These are phyloP conservation scores for Sugiyamaella sp. DNA, from an alignment of 1,139 yeast species.

Conservation along the genomic window DNA sequence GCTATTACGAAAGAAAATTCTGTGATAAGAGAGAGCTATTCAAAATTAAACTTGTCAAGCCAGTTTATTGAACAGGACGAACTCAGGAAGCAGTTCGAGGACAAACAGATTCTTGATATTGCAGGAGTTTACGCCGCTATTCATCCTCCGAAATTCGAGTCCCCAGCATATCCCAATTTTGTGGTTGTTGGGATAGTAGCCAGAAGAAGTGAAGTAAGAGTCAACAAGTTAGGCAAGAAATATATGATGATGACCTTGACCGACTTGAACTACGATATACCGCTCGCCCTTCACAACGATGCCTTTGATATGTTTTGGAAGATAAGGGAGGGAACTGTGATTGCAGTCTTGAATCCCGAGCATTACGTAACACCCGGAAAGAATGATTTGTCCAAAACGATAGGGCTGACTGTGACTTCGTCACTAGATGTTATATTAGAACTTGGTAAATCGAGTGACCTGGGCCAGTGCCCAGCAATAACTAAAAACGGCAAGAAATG, in stretches of 20 bases:
- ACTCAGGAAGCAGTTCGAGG: slow-evolving; percentile 27
- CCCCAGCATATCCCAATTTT: slow-evolving; percentile 77
- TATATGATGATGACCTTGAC: slow-evolving; percentile 68
- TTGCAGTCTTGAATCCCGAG: slow-evolving; percentile 76
- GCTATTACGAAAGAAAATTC: background rate
- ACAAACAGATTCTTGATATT: slow-evolving; percentile 28
- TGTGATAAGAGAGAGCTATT: slow-evolving; percentile 24
- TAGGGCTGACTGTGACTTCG: slow-evolving; percentile 61
- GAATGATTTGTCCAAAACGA: slow-evolving; percentile 46
- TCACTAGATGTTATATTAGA: slow-evolving; percentile 60
- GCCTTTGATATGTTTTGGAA: slow-evolving; percentile 76
- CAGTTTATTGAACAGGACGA: slow-evolving; percentile 23
- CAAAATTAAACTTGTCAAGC: slow-evolving; percentile 25
- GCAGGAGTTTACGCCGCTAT: slow-evolving; percentile 50
- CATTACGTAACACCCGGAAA: slow-evolving; percentile 47
- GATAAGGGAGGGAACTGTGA: slow-evolving; percentile 68
- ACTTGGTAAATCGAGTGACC: slow-evolving; percentile 70
- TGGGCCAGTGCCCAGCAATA: slow-evolving; percentile 65
- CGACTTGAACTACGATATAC: slow-evolving; percentile 62
- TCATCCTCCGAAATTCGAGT: slow-evolving; percentile 64
- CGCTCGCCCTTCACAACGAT: slow-evolving; percentile 64
- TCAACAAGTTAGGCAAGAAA: slow-evolving; percentile 50
- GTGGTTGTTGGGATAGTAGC: slow-evolving; percentile 69
- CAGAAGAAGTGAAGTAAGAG: slow-evolving; percentile 56
- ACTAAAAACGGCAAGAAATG: slow-evolving; percentile 56